Conservation (phyloP, 768 basidiomycete species). For the Pleurotus cornucopiae region DNA sequence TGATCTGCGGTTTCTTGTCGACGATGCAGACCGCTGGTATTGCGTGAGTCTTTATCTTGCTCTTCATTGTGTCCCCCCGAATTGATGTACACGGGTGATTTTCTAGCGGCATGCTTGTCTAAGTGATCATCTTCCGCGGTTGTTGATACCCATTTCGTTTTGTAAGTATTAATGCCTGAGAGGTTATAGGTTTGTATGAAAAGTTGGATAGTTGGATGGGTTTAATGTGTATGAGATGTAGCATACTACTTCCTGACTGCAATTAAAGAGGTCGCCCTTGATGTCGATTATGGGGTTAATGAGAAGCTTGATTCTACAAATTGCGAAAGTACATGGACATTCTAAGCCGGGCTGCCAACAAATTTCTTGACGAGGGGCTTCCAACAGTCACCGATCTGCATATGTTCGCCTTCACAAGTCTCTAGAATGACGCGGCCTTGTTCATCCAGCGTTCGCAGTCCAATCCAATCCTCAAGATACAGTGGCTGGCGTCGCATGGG, state of each 20-base stretch:
- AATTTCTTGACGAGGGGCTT: slow-evolving; percentile 42
- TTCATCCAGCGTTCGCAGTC: slow-evolving; percentile 67
- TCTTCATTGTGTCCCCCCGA: not conserved
- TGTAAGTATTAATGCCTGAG: no score
- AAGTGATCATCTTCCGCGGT: not conserved
- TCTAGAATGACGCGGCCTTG: slow-evolving; percentile 53
- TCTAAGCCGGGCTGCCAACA: slow-evolving; percentile 23
- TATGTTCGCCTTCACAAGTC: slow-evolving; percentile 71
- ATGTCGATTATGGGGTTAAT: no score
- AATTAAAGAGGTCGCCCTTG: not conserved
- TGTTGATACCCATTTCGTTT: not conserved
- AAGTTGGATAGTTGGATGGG: not conserved
- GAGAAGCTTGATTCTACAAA: no score
- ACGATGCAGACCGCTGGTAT: slow-evolving; percentile 59
- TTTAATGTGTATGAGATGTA: not conserved
- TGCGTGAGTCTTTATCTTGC: slow-evolving; percentile 35
- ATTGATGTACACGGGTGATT: slow-evolving; percentile 1
- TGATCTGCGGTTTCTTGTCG: slow-evolving; percentile 68
- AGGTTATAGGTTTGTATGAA: not conserved
- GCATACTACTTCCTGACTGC: not conserved
- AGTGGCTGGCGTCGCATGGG: slow-evolving; percentile 72
- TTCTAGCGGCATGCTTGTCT: slow-evolving; percentile 6
- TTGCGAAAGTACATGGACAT: not conserved
- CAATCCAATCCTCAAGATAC: slow-evolving; percentile 81
- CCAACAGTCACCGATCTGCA: slow-evolving; percentile 69